These are phyloP conservation scores for Mucor irregularis DNA, from an alignment of 371 early-diverging fungal species.

Conservation along the genomic window DNA sequence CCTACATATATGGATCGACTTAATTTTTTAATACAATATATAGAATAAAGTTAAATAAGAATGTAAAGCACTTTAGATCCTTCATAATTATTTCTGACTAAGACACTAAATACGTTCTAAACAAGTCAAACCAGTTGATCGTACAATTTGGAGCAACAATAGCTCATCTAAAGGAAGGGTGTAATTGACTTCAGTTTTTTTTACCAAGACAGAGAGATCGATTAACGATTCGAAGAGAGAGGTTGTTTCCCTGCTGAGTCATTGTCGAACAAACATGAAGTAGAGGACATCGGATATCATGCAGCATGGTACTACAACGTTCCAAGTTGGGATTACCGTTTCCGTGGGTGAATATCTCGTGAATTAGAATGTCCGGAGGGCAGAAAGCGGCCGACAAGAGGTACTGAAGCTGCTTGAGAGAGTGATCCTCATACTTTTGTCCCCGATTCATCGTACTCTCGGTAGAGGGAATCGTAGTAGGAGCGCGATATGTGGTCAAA, in stretches of 20 bases:
- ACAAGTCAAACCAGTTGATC: too few species aligned
- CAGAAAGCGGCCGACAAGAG: conserved; percentile 2
- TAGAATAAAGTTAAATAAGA: too few species aligned
- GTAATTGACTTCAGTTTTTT: neutral
- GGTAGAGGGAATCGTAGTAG: conserved; percentile 9
- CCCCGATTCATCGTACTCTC: conserved; percentile 11
- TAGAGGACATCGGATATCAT: conserved; percentile 6
- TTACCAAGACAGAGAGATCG: conserved; percentile 4
- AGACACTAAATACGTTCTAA: too few species aligned
- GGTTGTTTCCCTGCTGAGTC: conserved; percentile 8
- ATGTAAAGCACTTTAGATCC: too few species aligned
- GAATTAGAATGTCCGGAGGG: conserved; percentile 6
- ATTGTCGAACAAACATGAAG: conserved; percentile 4
- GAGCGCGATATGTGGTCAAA: conserved; percentile 15
- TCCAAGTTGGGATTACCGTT: neutral
- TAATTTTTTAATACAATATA: too few species aligned
- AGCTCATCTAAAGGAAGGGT: neutral
- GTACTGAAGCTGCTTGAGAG: conserved; percentile 15
- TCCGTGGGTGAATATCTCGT: conserved; percentile 1
- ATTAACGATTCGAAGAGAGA: conserved; percentile 13
- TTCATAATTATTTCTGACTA: too few species aligned
- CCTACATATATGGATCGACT: too few species aligned
- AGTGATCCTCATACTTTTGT: conserved; percentile 9
- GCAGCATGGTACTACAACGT: neutral
- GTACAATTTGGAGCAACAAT: too few species aligned